A percentile compares a stretch with the other conserved stretches of the same genome.
Evolutionary conservation across 2,329 filamentous ascomycete genomes (phyloP).

Genomic region (Decorospora gaudefroyi): DNA sequence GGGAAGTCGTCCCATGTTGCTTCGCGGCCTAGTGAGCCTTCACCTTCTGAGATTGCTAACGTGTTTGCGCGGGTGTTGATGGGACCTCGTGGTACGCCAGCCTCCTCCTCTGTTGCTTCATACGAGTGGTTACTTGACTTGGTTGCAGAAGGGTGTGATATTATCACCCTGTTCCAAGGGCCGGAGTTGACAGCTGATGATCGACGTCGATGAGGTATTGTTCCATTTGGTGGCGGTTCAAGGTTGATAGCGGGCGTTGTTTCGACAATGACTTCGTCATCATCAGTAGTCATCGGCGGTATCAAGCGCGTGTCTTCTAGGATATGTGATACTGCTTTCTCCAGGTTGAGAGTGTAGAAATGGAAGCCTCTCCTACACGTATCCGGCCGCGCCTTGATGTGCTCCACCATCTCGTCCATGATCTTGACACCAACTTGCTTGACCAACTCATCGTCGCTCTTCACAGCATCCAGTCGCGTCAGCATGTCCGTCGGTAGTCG

Average conservation of each 20-base stretch:
- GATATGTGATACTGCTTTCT: conserved; percentile 94
- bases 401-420: conserved; percentile 79
- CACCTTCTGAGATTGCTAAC: conserved; percentile 90
- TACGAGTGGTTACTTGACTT: conserved; percentile 55
- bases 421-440: conserved; percentile 82
- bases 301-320: conserved; percentile 86
- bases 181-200: conserved; percentile 81
- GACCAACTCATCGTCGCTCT: conserved; percentile 78
- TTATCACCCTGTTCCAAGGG: conserved; percentile 84
- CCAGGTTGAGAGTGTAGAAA: conserved; percentile 95
- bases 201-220: conserved; percentile 57
- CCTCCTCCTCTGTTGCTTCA: conserved; percentile 76
- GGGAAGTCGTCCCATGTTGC: conserved; percentile 99
- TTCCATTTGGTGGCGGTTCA: conserved; percentile 35
- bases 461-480: conserved; percentile 70
- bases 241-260: conserved; percentile 50
- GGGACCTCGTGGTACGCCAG: conserved; percentile 71
- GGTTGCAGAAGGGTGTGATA: conserved; percentile 65
- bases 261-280: conserved; percentile 55
- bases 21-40: conserved; percentile 85
- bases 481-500: conserved; percentile 74
- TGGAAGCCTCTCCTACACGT: conserved; percentile 71
- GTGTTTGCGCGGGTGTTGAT: conserved; percentile 82
- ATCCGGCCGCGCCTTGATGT: conserved; percentile 67
- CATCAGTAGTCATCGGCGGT: conserved; percentile 54